These are phyloP conservation scores for Linnemannia hyalina DNA, from an alignment of 192 early-diverging fungal genomes.

Conservation along the genomic window DNA sequence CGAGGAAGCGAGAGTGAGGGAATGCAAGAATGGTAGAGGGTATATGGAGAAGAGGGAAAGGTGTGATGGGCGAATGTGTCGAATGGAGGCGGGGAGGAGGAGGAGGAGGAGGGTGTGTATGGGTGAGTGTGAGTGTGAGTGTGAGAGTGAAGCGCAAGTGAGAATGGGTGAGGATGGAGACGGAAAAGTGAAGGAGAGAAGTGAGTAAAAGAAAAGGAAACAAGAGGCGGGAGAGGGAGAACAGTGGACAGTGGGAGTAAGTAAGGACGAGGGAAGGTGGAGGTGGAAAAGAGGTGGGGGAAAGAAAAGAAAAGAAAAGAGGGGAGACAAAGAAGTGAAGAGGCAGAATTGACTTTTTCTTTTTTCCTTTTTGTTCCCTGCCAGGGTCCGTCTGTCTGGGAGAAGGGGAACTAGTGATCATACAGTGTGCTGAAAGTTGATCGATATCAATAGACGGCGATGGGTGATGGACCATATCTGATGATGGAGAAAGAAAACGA, in stretches of 20 bases:
- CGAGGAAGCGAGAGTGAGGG: not conserved
- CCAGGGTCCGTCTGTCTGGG: too few relatives aligned
- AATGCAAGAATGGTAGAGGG: not conserved
- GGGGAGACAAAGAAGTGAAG: not conserved
- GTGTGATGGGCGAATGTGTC: not conserved
- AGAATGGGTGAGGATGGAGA: not conserved
- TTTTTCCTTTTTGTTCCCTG: not conserved
- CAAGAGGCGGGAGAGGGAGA: not conserved
- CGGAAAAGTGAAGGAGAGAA: not conserved
- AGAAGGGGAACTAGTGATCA: too few relatives aligned
- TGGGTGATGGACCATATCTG: too few relatives aligned
- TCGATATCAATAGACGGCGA: too few relatives aligned
- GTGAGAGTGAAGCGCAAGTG: not conserved
- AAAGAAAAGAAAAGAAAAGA: not conserved
- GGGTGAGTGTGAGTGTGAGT: not conserved
- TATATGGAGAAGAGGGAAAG: constrained; percentile 2
- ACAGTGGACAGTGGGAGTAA: not conserved
- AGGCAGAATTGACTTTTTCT: not conserved
- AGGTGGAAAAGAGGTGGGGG: too few relatives aligned
- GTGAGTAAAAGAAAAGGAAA: not conserved
- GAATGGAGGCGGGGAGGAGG: not conserved
- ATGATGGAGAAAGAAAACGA: too few relatives aligned
- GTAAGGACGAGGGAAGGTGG: not conserved
- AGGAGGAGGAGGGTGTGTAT: not conserved
- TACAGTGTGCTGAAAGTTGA: too few relatives aligned